Base-by-base conservation (phyloP, 192 early-diverging fungal genomes). In the Kickxella alabastrina region DNA sequence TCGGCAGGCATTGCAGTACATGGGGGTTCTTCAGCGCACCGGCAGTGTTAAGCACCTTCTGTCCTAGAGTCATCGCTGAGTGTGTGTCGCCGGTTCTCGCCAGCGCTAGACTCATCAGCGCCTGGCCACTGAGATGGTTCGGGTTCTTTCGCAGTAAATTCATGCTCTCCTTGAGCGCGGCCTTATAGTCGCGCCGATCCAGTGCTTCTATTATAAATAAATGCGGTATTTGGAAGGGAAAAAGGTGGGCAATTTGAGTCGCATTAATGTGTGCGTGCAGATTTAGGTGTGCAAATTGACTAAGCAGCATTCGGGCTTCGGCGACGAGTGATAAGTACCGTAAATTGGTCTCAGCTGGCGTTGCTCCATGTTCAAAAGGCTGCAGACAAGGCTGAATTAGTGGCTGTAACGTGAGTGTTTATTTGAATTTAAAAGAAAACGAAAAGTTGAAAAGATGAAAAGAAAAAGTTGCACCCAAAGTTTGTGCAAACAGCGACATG, bases 81-180 rank as follows among this genome's bases (percentile, higher is more conserved):
- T 87, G 78, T 15, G 64, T 51, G 43, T 77, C 74, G 22, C 88
- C 91, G 5, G 70, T 59, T 14, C 84, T 70, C 24, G 81, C 81
- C 42, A 92, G 61, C 0, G 80, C 78, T 28, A 91, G 71, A 14
- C 86, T 84, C 68, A 92, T 92, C 29, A 92, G 59, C 0, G 89
- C 85, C 81, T 89, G 39, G 9, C 57, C 71, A 34, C 71, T 52
- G 22, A 52, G 43, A 32, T 64, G 65, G 40, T 50, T 75, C 6
- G 65, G 47, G 18, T 75, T 45, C 31, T 58, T 75, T 31, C 53
- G 55, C 25, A 75, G 55, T 46, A 75, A 25, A 17, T 43, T 52
- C 26, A 59, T 31, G 43, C 65, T 68, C 37, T 68, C 71, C 3
- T 23, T 27, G 14, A 56, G 46, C 7, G 60, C 71, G 23, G 29